Percentiles rank a stretch among this genome's conserved stretches.
These are phyloP conservation scores for Urtica urens DNA, from an alignment of 306 rosid genomes.

Conservation along the genomic window DNA sequence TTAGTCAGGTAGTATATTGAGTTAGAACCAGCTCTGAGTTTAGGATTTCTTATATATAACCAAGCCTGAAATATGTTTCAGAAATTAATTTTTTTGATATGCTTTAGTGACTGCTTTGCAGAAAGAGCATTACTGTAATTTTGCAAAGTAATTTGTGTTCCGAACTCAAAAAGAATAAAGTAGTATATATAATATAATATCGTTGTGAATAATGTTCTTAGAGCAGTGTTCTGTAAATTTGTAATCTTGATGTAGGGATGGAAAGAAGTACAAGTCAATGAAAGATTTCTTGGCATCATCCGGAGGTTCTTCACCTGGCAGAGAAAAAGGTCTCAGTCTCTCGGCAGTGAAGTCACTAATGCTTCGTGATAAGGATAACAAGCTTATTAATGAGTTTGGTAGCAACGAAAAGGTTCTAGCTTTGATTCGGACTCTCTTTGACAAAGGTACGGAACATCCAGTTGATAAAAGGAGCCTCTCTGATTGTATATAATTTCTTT, in stretches of 20 bases:
- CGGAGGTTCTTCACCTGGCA: constrained; percentile 55
- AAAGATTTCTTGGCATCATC: constrained; percentile 57
- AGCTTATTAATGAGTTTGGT: constrained; percentile 42
- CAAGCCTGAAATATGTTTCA: too few relatives aligned
- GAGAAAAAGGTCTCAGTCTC: constrained; percentile 70
- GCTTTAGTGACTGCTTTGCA: too few relatives aligned
- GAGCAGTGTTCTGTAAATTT: constrained; percentile 12
- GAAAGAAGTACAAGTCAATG: constrained; percentile 64
- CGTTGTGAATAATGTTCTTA: constrained; percentile 7
- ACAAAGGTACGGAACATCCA: constrained; percentile 46
- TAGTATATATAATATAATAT: constrained; percentile 3
- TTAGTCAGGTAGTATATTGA: too few relatives aligned
- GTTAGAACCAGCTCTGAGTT: too few relatives aligned
- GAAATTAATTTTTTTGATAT: too few relatives aligned
- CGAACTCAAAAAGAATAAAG: not conserved
- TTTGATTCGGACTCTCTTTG: constrained; percentile 59
- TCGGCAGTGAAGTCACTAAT: constrained; percentile 72
- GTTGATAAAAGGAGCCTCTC: not conserved
- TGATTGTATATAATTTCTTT: constrained; percentile 16
- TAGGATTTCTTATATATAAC: too few relatives aligned
- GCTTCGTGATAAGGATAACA: constrained; percentile 80
- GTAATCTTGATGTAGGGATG: constrained; percentile 52
- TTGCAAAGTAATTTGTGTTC: too few relatives aligned
- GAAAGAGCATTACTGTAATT: too few relatives aligned
- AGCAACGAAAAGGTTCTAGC: constrained; percentile 48